Conservation (phyloP, 1,284 basidiomycete genomes). For the Pyrrhoderma noxium region DNA sequence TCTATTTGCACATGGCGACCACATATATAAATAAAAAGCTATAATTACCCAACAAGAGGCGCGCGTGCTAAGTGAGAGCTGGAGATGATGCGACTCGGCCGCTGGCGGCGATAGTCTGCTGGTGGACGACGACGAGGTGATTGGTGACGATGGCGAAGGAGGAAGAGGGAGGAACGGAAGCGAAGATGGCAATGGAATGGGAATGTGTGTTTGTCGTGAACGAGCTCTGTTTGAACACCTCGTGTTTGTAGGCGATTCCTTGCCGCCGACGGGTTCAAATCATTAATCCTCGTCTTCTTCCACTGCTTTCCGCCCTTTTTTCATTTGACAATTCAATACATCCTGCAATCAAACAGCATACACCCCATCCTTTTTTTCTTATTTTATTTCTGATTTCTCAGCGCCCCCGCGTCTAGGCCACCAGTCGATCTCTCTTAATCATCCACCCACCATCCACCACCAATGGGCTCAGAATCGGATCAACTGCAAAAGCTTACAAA, state of each 20-base stretch:
- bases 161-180: not conserved
- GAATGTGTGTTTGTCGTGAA: not conserved
- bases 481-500: slow-evolving; percentile 19
- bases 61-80: no score
- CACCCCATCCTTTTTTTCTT: no score
- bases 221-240: not conserved
- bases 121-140: not conserved
- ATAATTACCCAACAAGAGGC: no score
- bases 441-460: not conserved
- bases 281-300: not conserved
- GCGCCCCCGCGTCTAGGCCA: not conserved
- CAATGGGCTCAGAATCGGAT: not conserved
- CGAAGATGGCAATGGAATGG: not conserved
- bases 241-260: slow-evolving; percentile 14
- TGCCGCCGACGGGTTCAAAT: slow-evolving; percentile 9
- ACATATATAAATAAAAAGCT: no score
- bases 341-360: no score
- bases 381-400: not conserved
- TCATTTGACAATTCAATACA: not conserved
- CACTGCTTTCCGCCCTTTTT: not conserved
- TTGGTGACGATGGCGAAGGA: not conserved
- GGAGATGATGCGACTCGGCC: no score
- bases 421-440: not conserved
- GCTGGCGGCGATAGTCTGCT: no score
- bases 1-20: not conserved